Evolutionary conservation across 2,329 filamentous ascomycete species (phyloP).

Genomic region (Venturia nashicola): DNA sequence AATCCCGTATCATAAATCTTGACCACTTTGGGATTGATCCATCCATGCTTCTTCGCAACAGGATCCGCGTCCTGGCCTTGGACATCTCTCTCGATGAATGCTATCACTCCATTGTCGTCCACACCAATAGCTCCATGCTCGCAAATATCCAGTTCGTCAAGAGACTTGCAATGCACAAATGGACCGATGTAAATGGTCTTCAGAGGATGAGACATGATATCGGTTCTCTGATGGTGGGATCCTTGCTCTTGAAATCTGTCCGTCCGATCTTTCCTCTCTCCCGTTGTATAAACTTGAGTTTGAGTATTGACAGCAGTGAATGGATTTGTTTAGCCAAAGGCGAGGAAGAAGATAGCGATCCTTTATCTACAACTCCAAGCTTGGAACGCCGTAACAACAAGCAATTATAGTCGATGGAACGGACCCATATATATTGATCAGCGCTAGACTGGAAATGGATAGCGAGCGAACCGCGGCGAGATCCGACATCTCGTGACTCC

Average conservation of each 20-base stretch:
- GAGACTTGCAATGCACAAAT: slow-evolving; percentile 45
- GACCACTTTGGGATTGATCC: slow-evolving; percentile 29
- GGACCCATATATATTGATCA: background rate
- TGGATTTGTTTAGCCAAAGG: too few species aligned
- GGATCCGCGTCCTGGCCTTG: slow-evolving; percentile 14
- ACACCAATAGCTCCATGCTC: slow-evolving; percentile 37
- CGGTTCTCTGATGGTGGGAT: background rate
- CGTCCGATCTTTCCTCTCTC: background rate
- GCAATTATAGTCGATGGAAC: background rate
- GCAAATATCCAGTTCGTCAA: slow-evolving; percentile 36
- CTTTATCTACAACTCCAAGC: background rate
- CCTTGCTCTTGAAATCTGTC: background rate
- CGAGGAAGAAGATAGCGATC: background rate
- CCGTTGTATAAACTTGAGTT: too few species aligned
- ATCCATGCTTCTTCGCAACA: slow-evolving; percentile 20
- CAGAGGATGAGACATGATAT: background rate
- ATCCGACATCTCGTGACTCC: background rate
- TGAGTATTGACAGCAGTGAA: too few species aligned
- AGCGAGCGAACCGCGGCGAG: background rate
- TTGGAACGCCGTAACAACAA: background rate
- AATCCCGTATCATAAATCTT: slow-evolving; percentile 44
- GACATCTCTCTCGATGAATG: slow-evolving; percentile 29
- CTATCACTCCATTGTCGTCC: slow-evolving; percentile 39
- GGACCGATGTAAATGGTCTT: slow-evolving; percentile 44
- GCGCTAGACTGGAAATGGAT: background rate